A percentile compares a stretch with the other conserved stretches of the same genome.
These are phyloP conservation scores for Miamiensis avidus DNA, from an alignment of 169 alveolate species.

Conservation along the genomic window DNA sequence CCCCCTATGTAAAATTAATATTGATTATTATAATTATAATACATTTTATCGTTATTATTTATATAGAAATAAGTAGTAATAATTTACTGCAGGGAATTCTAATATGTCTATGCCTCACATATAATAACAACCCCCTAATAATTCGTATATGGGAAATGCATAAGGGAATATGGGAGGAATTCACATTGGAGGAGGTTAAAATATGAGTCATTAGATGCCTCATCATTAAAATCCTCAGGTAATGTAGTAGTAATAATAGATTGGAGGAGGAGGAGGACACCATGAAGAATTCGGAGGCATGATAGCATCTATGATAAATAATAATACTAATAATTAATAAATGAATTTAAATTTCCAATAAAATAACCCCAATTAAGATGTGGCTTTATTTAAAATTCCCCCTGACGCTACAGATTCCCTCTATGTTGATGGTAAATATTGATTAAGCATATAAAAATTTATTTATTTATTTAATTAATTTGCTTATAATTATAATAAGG, in stretches of 20 bases:
- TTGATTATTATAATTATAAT: too few species aligned
- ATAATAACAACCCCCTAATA: too few species aligned
- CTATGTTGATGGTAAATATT: conserved; percentile 38
- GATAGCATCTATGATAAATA: neutral
- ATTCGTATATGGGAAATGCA: too few species aligned
- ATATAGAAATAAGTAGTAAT: too few species aligned
- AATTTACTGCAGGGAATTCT: too few species aligned
- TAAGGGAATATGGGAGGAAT: too few species aligned
- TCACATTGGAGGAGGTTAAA: too few species aligned
- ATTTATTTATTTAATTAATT: neutral
- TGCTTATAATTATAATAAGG: conserved; percentile 15
- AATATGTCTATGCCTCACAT: too few species aligned
- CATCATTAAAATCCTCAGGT: neutral
- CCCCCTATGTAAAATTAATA: too few species aligned
- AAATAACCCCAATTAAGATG: neutral
- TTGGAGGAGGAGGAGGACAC: neutral
- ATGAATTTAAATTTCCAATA: neutral
- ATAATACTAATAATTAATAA: neutral
- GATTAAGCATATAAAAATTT: neutral
- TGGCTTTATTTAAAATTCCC: neutral
- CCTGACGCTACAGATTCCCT: conserved; percentile 40
- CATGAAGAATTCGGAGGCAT: neutral
- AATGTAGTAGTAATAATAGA: too few species aligned
- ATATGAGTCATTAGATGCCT: neutral
- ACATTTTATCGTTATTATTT: too few species aligned